Base-by-base conservation (phyloP, 1,139 yeast genomes). In the Scheffersomyces insectosa region DNA sequence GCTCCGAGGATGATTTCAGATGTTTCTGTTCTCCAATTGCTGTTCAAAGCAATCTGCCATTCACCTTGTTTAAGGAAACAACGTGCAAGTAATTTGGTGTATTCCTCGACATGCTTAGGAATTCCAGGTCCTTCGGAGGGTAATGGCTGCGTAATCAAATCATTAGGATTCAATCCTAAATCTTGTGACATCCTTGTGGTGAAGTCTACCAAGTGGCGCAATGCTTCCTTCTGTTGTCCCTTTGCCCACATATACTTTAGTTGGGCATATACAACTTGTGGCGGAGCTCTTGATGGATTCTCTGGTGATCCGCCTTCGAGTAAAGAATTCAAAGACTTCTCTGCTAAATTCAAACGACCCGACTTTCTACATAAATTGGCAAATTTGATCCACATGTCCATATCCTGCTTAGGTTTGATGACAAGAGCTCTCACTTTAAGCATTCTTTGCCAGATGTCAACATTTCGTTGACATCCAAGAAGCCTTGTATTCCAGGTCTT, bases 341-440 rank as follows among this genome's bases (percentile, higher is more conserved):
- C 98, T 1, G 99, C 97, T 48, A 95, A 70, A 13, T 95, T 95
- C 53, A 90, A 71, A 51, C 99, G 75, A 3, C 97, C 97, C 10
- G 97, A 87, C 63, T 93, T 95, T 50, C 99, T 79, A 60, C 99
- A 91, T 45, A 95, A 73, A 56, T 95, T 93, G 28, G 99, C 98
- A 75, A 93, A 95, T 62, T 93, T 91, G 55, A 95, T 93, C 97
- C 98, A 90, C 82, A 91, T 89, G 47, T 89, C 95, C 95, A 91
- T 88, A 62, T 95, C 98, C 57, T 93, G 96, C 54, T 91, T 88
- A 1, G 99, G 99, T 50, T 87, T 87, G 36, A 93, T 88, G 12
- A 95, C 98, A 44, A 95, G 73, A 0, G 98, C 95, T 44, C 99
- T 77, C 1, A 93, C 97, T 61, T 91, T 88, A 48, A 95, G 76